Evolutionary conservation across 2,329 filamentous ascomycete genomes (phyloP).

Genomic region (Colletotrichum echinochloae): DNA sequence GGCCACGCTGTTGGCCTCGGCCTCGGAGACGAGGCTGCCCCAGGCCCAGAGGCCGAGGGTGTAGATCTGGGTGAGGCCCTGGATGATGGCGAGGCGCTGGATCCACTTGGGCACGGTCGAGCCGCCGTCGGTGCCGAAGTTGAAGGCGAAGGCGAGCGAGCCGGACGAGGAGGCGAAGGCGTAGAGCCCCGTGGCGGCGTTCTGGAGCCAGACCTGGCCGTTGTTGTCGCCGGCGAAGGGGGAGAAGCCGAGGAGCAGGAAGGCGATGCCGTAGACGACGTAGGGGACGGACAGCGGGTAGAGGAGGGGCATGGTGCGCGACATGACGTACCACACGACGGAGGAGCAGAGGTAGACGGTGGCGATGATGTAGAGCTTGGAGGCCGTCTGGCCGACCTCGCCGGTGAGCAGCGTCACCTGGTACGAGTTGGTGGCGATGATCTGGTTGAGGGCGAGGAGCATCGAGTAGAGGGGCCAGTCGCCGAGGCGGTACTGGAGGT

Average conservation of each 20-base stretch:
- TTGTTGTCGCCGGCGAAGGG: slow-evolving; percentile 59
- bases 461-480: slow-evolving; percentile 74
- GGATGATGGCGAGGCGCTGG: slow-evolving; percentile 73
- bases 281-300: slow-evolving; percentile 70
- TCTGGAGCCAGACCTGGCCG: slow-evolving; percentile 63
- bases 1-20: slow-evolving; percentile 32
- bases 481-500: slow-evolving; percentile 65
- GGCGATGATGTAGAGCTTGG: slow-evolving; percentile 70
- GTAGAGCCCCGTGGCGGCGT: slow-evolving; percentile 71
- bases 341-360: slow-evolving; percentile 69
- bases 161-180: slow-evolving; percentile 72
- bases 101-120: slow-evolving; percentile 73
- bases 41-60: slow-evolving; percentile 76
- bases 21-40: slow-evolving; percentile 55
- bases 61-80: slow-evolving; percentile 76
- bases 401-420: slow-evolving; percentile 76
- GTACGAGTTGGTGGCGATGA: slow-evolving; percentile 75
- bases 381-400: slow-evolving; percentile 69
- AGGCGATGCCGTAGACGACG: slow-evolving; percentile 71
- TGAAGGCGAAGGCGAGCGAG: slow-evolving; percentile 74
- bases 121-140: slow-evolving; percentile 74
- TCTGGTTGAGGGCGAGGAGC: slow-evolving; percentile 71
- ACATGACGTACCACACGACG: slow-evolving; percentile 72
- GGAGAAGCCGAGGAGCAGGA: slow-evolving; percentile 71
- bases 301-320: slow-evolving; percentile 67